Conservation (phyloP, 2,329 filamentous ascomycete genomes). For the Sporothrix brasiliensis region DNA sequence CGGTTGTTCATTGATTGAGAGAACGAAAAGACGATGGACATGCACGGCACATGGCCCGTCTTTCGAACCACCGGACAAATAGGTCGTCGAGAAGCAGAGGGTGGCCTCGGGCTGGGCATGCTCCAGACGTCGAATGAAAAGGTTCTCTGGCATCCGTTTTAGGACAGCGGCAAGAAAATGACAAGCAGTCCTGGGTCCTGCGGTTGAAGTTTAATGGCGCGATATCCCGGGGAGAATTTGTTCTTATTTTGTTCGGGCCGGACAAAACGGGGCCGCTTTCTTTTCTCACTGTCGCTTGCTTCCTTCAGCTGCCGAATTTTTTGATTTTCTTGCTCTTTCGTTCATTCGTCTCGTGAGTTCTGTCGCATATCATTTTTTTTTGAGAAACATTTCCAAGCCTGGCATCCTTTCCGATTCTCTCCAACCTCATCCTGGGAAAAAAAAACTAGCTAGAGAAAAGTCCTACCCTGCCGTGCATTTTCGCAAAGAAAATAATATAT, state of each 20-base stretch:
- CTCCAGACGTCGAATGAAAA: conserved; percentile 6
- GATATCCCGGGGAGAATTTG: conserved; percentile 5
- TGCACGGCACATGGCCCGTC: conserved; percentile 15
- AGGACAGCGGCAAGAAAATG: too few species aligned
- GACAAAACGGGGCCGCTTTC: conserved; percentile 17
- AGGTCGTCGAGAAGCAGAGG: neutral
- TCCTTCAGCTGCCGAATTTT: neutral
- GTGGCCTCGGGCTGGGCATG: neutral
- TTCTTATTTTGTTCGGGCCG: neutral
- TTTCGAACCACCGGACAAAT: neutral
- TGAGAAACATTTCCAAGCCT: neutral
- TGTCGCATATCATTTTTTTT: conserved; percentile 26
- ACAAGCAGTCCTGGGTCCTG: neutral
- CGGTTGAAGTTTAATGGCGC: neutral
- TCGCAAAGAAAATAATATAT: too few species aligned
- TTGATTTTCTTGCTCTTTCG: neutral
- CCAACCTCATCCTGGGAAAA: neutral
- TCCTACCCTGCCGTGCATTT: neutral
- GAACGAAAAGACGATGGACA: neutral
- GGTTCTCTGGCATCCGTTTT: neutral
- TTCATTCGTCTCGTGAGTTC: neutral
- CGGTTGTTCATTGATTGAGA: too few species aligned
- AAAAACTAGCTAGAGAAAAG: neutral
- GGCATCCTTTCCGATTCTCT: conserved; percentile 10
- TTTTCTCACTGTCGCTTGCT: neutral